phyloP scores from a whole-genome alignment of 345 rosid genomes.

The Eutrema heterophyllum region DNA sequence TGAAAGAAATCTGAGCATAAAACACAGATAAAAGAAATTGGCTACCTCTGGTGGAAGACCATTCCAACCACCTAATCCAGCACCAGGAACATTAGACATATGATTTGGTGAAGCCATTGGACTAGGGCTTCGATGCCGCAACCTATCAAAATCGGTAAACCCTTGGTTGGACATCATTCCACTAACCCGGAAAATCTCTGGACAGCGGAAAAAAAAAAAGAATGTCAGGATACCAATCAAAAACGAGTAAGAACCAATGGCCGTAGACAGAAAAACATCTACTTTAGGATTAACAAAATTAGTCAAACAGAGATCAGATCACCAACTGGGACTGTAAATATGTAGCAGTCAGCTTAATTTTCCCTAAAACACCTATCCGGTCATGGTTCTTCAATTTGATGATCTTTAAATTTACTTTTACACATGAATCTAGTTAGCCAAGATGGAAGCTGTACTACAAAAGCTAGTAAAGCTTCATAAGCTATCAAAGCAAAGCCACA shows the following conservation, averaged over 20 bases:
- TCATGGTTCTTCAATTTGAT: neutral
- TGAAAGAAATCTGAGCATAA: neutral
- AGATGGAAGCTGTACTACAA: neutral
- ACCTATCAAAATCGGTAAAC: conserved; percentile 71
- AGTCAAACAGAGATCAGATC: conserved; percentile 6
- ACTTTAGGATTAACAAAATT: neutral
- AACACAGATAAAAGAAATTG: conserved; percentile 7
- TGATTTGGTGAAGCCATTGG: conserved; percentile 96
- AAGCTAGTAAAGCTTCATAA: neutral
- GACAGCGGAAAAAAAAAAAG: conserved; percentile 3
- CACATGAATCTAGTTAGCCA: neutral
- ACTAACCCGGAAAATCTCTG: conserved; percentile 80
- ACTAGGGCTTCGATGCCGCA: conserved; percentile 92
- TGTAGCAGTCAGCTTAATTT: neutral
- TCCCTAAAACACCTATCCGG: neutral
- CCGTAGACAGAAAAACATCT: neutral
- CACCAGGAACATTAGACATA: conserved; percentile 61
- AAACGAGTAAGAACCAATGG: neutral
- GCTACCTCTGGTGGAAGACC: conserved; percentile 75
- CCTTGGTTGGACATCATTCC: conserved; percentile 92
- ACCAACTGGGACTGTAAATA: neutral
- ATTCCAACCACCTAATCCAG: conserved; percentile 76
- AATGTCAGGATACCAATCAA: conserved; percentile 4
- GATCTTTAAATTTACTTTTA: neutral
- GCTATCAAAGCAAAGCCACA: conserved; percentile 15